Percentiles rank a stretch among this genome's conserved stretches.
phyloP scores from a whole-genome alignment of 805 yeast species.

The Schizosaccharomyces japonicus region DNA sequence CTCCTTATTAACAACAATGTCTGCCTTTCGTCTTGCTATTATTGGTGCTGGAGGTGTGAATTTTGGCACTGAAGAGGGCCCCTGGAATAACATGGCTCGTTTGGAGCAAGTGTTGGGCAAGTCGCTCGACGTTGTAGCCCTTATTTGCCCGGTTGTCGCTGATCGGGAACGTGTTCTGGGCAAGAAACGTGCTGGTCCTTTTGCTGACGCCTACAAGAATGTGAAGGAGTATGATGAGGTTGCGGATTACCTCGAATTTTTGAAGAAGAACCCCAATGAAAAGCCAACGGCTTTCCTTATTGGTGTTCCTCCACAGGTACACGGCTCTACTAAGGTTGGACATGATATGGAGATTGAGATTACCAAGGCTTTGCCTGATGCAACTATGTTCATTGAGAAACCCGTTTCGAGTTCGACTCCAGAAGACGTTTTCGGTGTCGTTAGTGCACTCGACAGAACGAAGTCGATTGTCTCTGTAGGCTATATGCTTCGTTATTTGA shows the following conservation, averaged over 20 bases:
- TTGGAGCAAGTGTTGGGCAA: slow-evolving; percentile 9
- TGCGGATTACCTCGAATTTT: slow-evolving; percentile 5
- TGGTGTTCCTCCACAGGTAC: slow-evolving; percentile 10
- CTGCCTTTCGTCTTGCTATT: slow-evolving; percentile 6
- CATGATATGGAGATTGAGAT: slow-evolving; percentile 9
- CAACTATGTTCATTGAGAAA: slow-evolving; percentile 9
- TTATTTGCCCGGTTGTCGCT: slow-evolving; percentile 9
- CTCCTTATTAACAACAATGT: too few relatives aligned
- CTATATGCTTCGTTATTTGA: slow-evolving; percentile 12
- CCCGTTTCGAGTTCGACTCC: slow-evolving; percentile 10
- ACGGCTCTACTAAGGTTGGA: slow-evolving; percentile 9
- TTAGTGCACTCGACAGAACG: slow-evolving; percentile 4
- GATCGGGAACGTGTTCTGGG: slow-evolving; percentile 7
- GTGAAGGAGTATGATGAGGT: slow-evolving; percentile 6
- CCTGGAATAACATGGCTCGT: slow-evolving; percentile 11
- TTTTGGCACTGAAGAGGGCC: slow-evolving; percentile 10
- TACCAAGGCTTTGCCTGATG: slow-evolving; percentile 6
- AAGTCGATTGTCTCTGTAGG: slow-evolving; percentile 9
- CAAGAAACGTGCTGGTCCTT: slow-evolving; percentile 6
- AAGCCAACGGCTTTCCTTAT: slow-evolving; percentile 7
- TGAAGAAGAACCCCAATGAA: slow-evolving; percentile 5
- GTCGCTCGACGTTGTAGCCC: slow-evolving; percentile 9
- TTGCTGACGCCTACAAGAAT: slow-evolving; percentile 6
- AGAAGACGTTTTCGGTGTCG: slow-evolving; percentile 9
- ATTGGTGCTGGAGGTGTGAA: slow-evolving; percentile 9